These are phyloP conservation scores for Ceratobasidium theobromae DNA, from an alignment of 1,284 basidiomycete species.

Conservation along the genomic window DNA sequence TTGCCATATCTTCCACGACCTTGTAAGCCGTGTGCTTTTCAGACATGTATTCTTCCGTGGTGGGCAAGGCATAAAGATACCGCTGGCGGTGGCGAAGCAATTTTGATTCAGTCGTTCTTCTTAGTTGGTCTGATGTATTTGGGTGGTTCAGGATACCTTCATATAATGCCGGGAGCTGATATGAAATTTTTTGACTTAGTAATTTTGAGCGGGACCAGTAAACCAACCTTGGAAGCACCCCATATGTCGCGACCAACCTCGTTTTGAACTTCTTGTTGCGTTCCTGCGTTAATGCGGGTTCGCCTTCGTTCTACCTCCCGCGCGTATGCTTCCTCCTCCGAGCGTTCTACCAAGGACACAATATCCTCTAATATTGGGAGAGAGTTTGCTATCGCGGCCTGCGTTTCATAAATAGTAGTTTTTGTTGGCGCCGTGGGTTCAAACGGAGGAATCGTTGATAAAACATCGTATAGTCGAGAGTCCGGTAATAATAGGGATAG, in stretches of 20 bases:
- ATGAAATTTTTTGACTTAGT: not conserved
- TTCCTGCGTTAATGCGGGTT: slow-evolving; percentile 66
- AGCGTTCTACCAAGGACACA: slow-evolving; percentile 56
- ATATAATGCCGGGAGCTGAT: slow-evolving; percentile 68
- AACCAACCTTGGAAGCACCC: slow-evolving; percentile 57
- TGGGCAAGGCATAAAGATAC: slow-evolving; percentile 55
- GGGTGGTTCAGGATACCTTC: slow-evolving; percentile 76
- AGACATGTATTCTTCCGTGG: slow-evolving; percentile 47
- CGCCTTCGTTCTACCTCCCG: slow-evolving; percentile 75
- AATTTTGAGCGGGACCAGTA: not conserved
- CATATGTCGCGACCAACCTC: slow-evolving; percentile 67
- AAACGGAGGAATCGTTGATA: slow-evolving; percentile 69
- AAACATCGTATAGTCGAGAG: slow-evolving; percentile 64
- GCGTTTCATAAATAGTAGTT: slow-evolving; percentile 55
- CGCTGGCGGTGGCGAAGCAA: slow-evolving; percentile 63
- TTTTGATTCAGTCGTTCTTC: slow-evolving; percentile 69
- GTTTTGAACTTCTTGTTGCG: slow-evolving; percentile 66
- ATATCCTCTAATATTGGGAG: slow-evolving; percentile 71
- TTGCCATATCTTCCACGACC: slow-evolving; percentile 68
- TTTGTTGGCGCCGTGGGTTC: slow-evolving; percentile 70
- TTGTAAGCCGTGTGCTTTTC: slow-evolving; percentile 52
- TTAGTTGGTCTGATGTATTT: slow-evolving; percentile 68
- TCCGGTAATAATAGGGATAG: slow-evolving; percentile 74
- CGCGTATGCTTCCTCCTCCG: slow-evolving; percentile 58
- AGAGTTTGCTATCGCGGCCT: slow-evolving; percentile 68